Evolutionary conservation across 768 basidiomycete genomes (phyloP), one percentile per base, ranked within the genome.

Genomic region (Ephemerocybe angulata): DNA sequence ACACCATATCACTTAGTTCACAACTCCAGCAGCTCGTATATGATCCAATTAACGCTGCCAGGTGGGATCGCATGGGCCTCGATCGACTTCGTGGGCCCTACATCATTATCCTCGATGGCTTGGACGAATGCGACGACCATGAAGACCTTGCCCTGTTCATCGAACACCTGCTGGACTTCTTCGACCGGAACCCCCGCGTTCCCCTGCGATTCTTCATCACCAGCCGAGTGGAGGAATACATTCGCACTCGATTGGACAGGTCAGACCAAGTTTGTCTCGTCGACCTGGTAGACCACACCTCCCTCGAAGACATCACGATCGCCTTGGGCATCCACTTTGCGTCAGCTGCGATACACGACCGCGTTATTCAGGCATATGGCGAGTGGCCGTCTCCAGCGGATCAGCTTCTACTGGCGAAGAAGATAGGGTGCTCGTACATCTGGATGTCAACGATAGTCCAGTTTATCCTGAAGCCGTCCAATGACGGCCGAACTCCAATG

Each of bases 111-210:
- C 15, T 50, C n/a, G 48, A 50, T 21, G 48, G 48, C 12, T 19
- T 50, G 30, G 48, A 50, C 31, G 48, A 50, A 35, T 50, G 48
- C 21, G 48, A 50, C 1, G 48, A 50, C 31, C 15, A 15, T 28
- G 13, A 47, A n/a, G 25, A 27, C 1, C 10, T 46, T 25, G 2
- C 25, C 8, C 4, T 15, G 3, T 47, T 47, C 21, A 7, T 47
- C 28, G 25, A 47, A 17, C 25, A 27, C 27, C 27, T 47, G 25
- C 19, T 47, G 3, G 25, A 47, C 3, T 47, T 28, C 28, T 47
- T 47, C 46, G 25, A 30, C 25, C 10, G 19, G 15, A 47, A 47
- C 17, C 46, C 46, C 15, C 17, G 12, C 27, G n/a, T 29, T 8
- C 46, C 46, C 24, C 28, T 47, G 15, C 46, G 46, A 1, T 24